Percentiles rank a stretch among this genome's conserved stretches.
Evolutionary conservation across 1,139 yeast genomes (phyloP).

Genomic region (Sugiyamaella sp.): DNA sequence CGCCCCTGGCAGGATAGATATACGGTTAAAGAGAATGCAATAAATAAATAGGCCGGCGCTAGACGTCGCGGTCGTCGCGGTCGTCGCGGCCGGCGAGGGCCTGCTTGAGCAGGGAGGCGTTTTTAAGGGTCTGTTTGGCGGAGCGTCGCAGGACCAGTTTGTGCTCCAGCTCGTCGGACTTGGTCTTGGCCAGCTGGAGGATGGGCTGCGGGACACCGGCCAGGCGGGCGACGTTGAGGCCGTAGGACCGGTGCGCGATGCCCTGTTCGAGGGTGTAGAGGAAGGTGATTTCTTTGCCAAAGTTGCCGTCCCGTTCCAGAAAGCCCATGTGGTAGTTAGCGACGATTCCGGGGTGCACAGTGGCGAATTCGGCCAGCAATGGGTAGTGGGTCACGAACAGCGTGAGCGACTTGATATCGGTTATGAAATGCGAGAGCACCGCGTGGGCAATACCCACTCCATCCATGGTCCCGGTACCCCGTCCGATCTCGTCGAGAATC

Average conservation of each 20-base stretch:
- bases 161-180: slow-evolving; percentile 30
- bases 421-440: slow-evolving; percentile 64
- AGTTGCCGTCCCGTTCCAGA: slow-evolving; percentile 45
- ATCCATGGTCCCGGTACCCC: slow-evolving; percentile 85
- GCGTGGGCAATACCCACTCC: slow-evolving; percentile 88
- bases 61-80: background rate
- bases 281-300: slow-evolving; percentile 32
- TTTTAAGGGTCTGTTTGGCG: background rate
- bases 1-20: background rate
- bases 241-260: slow-evolving; percentile 42
- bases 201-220: slow-evolving; percentile 41
- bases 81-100: background rate
- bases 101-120: background rate
- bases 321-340: slow-evolving; percentile 79
- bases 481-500: slow-evolving; percentile 65
- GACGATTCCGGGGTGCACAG: slow-evolving; percentile 47
- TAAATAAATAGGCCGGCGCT: too few species aligned
- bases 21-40: background rate
- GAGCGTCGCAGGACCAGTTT: slow-evolving; percentile 1
- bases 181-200: slow-evolving; percentile 34
- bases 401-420: slow-evolving; percentile 55
- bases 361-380: slow-evolving; percentile 59
- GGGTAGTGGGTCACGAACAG: slow-evolving; percentile 90
- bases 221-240: slow-evolving; percentile 44
- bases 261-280: slow-evolving; percentile 42